Percentiles rank a stretch among this genome's conserved stretches.
phyloP scores from a whole-genome alignment of 768 basidiomycete genomes.

The Termitomyces sp. region DNA sequence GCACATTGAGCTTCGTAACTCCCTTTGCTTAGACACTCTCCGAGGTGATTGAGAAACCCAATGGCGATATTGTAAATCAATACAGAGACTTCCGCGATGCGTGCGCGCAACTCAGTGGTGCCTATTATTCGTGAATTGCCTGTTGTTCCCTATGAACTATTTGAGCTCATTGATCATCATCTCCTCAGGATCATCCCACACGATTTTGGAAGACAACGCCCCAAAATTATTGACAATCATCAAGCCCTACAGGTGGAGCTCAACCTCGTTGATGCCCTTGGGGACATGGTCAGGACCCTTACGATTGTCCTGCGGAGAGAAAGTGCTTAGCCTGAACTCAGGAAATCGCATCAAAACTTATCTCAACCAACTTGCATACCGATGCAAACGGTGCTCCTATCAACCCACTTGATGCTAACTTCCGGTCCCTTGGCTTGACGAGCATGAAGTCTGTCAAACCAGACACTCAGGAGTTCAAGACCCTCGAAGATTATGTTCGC shows the following conservation, averaged over 20 bases:
- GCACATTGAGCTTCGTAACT: neutral
- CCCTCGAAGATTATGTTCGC: slow-evolving; percentile 40
- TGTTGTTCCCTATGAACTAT: neutral
- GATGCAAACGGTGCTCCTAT: slow-evolving; percentile 43
- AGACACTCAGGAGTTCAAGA: slow-evolving; percentile 39
- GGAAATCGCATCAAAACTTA: slow-evolving; percentile 58
- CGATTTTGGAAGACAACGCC: slow-evolving; percentile 48
- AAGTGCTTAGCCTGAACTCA: slow-evolving; percentile 13
- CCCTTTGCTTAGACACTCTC: slow-evolving; percentile 32
- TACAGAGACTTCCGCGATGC: slow-evolving; percentile 34
- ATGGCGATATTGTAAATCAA: slow-evolving; percentile 30
- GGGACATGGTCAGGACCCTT: slow-evolving; percentile 46
- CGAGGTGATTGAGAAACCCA: slow-evolving; percentile 46
- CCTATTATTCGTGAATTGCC: slow-evolving; percentile 50
- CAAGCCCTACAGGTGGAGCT: slow-evolving; percentile 45
- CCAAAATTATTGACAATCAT: slow-evolving; percentile 33
- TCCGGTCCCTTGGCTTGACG: slow-evolving; percentile 47
- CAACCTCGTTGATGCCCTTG: slow-evolving; percentile 59
- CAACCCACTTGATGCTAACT: slow-evolving; percentile 53
- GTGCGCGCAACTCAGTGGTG: slow-evolving; percentile 41
- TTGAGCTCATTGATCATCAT: neutral
- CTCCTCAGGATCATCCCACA: slow-evolving; percentile 51
- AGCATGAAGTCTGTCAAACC: slow-evolving; percentile 42
- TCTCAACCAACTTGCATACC: slow-evolving; percentile 28
- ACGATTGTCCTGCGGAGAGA: neutral